Evolutionary conservation across 2,329 filamentous ascomycete species (phyloP).

Genomic region (Pseudofabraea citricarpa): DNA sequence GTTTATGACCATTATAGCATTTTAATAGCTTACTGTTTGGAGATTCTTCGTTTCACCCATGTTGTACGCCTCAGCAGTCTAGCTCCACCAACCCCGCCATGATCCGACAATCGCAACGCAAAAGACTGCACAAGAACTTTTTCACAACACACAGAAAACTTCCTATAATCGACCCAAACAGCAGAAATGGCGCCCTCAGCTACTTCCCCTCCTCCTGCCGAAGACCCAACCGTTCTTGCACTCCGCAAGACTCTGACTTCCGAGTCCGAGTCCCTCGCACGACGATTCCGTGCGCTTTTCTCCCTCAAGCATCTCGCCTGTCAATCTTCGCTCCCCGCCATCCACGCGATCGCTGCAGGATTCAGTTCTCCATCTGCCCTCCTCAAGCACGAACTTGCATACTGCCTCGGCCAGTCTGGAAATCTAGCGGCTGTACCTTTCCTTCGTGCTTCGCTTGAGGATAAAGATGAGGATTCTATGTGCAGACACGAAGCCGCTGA

Average conservation of each 20-base stretch:
- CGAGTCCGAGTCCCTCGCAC: constrained; percentile 75
- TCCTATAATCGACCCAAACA: too few relatives aligned
- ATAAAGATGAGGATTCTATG: constrained; percentile 86
- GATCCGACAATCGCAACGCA: too few relatives aligned
- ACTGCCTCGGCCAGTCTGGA: constrained; percentile 89
- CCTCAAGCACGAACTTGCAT: constrained; percentile 93
- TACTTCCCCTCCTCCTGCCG: constrained; percentile 18
- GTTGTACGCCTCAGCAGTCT: too few relatives aligned
- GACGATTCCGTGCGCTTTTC: constrained; percentile 94
- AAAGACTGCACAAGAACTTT: too few relatives aligned
- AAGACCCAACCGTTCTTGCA: constrained; percentile 33
- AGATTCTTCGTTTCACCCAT: too few relatives aligned
- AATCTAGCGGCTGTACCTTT: constrained; percentile 70
- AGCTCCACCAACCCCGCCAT: too few relatives aligned
- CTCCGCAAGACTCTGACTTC: constrained; percentile 73
- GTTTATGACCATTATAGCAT: too few relatives aligned
- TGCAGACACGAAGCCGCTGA: constrained; percentile 95
- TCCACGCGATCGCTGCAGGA: constrained; percentile 80
- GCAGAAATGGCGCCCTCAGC: constrained; percentile 28
- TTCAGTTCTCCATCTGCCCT: constrained; percentile 83
- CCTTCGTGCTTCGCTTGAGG: constrained; percentile 68
- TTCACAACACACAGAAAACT: too few relatives aligned
- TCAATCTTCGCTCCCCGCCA: constrained; percentile 53
- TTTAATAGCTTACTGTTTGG: too few relatives aligned
- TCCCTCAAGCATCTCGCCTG: constrained; percentile 91